phyloP scores from a whole-genome alignment of 2,329 filamentous ascomycete species.

The Trichoderma cornu-damae region DNA sequence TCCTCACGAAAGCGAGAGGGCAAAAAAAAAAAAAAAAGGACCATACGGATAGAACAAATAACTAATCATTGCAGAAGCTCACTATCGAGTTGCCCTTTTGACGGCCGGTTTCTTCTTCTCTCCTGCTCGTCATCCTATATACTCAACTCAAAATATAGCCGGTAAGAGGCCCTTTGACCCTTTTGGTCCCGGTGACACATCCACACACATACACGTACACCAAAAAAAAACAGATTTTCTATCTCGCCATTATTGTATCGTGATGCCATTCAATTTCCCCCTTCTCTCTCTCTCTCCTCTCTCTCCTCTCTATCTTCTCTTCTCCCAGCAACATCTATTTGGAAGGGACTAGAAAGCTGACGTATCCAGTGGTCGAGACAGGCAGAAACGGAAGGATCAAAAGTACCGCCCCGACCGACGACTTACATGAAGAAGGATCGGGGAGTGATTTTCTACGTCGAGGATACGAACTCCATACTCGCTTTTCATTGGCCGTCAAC shows the following conservation, averaged over 20 bases:
- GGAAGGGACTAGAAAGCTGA: not conserved
- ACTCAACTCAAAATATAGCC: not conserved
- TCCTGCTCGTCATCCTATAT: not conserved
- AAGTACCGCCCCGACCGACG: not conserved
- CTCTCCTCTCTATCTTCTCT: not conserved
- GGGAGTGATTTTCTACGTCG: not conserved
- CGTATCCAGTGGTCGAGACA: not conserved
- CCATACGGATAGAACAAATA: not conserved
- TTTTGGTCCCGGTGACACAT: not conserved
- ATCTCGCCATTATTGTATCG: no score
- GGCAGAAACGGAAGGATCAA: not conserved
- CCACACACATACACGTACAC: no score
- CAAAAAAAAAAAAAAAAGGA: not conserved
- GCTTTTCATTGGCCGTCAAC: not conserved
- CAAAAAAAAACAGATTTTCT: no score
- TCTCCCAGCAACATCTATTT: not conserved
- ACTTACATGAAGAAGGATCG: conserved; percentile 13
- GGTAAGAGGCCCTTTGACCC: not conserved
- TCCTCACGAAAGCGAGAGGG: not conserved
- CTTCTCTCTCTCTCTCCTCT: not conserved
- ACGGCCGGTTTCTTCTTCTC: not conserved
- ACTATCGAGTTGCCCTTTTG: not conserved
- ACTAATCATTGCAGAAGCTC: not conserved
- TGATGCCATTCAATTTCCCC: no score
- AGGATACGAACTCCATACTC: not conserved